Percentiles rank a stretch among this genome's conserved stretches.
Evolutionary conservation across 140 eudicot genomes (phyloP).

Genomic region (Flaveria floridana): DNA sequence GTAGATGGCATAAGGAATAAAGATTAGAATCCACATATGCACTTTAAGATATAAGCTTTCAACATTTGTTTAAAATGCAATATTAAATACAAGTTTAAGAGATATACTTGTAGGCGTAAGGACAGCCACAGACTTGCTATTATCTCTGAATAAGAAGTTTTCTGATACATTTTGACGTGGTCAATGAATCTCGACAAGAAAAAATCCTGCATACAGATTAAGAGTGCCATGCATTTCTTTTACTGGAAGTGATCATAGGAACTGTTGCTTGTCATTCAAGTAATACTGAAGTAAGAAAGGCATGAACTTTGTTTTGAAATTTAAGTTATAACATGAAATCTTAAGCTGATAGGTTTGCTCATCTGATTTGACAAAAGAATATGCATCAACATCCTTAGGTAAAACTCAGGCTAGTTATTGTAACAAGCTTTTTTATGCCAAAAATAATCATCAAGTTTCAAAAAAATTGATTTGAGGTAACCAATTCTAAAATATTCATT

Average conservation of each 20-base stretch:
- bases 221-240: slow-evolving; percentile 8
- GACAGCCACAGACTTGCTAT: slow-evolving; percentile 95
- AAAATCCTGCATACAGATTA: slow-evolving; percentile 48
- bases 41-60: background rate
- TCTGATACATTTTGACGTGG: slow-evolving; percentile 60
- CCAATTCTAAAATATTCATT: background rate
- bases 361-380: background rate
- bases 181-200: slow-evolving; percentile 61
- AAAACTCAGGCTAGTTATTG: background rate
- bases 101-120: slow-evolving; percentile 81
- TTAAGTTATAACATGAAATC: background rate
- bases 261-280: background rate
- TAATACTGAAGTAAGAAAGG: slow-evolving; percentile 3
- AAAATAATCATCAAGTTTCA: background rate
- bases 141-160: slow-evolving; percentile 79
- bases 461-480: background rate
- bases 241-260: background rate
- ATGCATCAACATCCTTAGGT: slow-evolving; percentile 14
- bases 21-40: background rate
- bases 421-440: slow-evolving; percentile 3
- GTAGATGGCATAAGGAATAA: background rate
- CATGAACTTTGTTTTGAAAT: background rate
- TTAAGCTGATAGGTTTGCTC: background rate
- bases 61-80: background rate
- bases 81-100: slow-evolving; percentile 8